phyloP scores from a whole-genome alignment of 306 rosid genomes.

The Cucumis cinereus region DNA sequence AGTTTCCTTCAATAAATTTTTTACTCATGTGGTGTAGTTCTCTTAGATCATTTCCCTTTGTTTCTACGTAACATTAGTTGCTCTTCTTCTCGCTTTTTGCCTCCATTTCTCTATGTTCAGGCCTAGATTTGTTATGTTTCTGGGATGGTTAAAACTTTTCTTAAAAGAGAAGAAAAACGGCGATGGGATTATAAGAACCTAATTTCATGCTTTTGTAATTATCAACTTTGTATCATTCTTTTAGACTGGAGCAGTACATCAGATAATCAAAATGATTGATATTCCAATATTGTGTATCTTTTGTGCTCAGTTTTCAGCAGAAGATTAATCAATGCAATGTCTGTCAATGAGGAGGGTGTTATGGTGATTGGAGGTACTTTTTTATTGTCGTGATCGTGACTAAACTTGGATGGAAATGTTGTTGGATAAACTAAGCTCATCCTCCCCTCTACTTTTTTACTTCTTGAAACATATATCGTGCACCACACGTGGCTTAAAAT shows the following conservation, averaged over 20 bases:
- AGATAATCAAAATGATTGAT: not conserved
- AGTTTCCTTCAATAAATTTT: not conserved
- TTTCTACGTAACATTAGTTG: not conserved
- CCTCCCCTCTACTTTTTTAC: not conserved
- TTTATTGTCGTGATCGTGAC: not conserved
- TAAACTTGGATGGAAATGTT: not conserved
- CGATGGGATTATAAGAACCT: not conserved
- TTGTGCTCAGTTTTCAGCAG: constrained; percentile 74
- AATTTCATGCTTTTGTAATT: not conserved
- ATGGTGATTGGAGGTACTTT: constrained; percentile 87
- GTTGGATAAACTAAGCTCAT: not conserved
- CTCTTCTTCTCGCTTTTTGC: not conserved
- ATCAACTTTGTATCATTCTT: not conserved
- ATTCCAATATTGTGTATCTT: not conserved
- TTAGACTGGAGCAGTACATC: not conserved
- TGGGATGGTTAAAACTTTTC: not conserved
- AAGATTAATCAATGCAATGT: constrained; percentile 87
- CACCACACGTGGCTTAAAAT: too few relatives aligned
- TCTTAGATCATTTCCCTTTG: not conserved
- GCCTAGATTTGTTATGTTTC: not conserved
- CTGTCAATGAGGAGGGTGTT: constrained; percentile 95
- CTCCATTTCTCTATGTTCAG: not conserved
- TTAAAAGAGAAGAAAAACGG: not conserved
- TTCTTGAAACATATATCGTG: not conserved
- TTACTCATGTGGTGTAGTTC: not conserved